Evolutionary conservation across 225 moss, liverwort and hornwort species (phyloP).

Genomic region (Ulota crispa): DNA sequence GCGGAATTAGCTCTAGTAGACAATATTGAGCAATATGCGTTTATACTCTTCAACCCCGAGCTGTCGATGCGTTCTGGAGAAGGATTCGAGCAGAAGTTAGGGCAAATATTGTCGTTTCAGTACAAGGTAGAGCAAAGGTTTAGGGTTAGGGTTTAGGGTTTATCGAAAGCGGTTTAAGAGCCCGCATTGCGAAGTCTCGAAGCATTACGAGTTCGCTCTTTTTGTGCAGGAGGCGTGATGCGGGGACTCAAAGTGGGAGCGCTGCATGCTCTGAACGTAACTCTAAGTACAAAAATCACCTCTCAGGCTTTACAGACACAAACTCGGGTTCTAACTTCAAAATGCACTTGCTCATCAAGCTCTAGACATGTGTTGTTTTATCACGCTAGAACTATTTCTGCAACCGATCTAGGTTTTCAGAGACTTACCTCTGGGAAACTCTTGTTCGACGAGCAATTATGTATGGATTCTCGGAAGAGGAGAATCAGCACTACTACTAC

Average conservation of each 20-base stretch:
- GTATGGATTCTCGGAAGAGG: slow-evolving; percentile 24
- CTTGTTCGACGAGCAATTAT: slow-evolving; percentile 24
- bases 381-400: background rate
- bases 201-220: background rate
- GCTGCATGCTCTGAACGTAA: slow-evolving; percentile 25
- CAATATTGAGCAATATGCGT: background rate
- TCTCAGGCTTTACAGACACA: slow-evolving; percentile 21
- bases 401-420: slow-evolving; percentile 14
- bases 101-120: background rate
- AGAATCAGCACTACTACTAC: slow-evolving; percentile 5
- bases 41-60: background rate
- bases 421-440: slow-evolving; percentile 5
- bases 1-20: background rate
- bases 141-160: slow-evolving; percentile 12
- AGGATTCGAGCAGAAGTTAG: background rate
- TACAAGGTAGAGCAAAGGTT: background rate
- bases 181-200: background rate
- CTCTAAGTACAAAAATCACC: slow-evolving; percentile 13
- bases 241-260: slow-evolving; percentile 45
- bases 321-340: background rate
- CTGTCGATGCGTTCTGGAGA: background rate
- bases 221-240: slow-evolving; percentile 40
- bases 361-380: background rate
- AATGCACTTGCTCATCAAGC: background rate
- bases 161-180: background rate